Evolutionary conservation across 805 yeast species (phyloP).

Genomic region (Zygoascus ofunaensis): DNA sequence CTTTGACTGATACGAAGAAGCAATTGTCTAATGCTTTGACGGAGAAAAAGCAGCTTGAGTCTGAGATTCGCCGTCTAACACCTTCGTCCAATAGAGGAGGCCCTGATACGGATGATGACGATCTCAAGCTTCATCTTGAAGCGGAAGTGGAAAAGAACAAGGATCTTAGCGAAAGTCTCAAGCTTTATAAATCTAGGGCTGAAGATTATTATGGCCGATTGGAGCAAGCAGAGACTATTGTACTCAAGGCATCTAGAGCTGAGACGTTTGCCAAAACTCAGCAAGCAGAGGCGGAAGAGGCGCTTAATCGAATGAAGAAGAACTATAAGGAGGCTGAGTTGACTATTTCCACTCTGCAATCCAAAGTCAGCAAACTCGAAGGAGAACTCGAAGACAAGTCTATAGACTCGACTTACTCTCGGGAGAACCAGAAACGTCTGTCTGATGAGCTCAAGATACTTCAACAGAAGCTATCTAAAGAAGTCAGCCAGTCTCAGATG

Average conservation of each 20-base stretch:
- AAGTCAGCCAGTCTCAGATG: conserved; percentile 58
- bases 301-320: conserved; percentile 45
- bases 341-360: conserved; percentile 43
- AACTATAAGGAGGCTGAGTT: conserved; percentile 42
- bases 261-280: conserved; percentile 49
- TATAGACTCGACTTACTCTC: conserved; percentile 43
- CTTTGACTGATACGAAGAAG: conserved; percentile 18
- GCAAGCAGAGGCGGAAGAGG: conserved; percentile 40
- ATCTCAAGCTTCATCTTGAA: conserved; percentile 48
- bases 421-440: conserved; percentile 40
- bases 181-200: conserved; percentile 59
- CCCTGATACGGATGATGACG: conserved; percentile 17
- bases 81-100: conserved; percentile 1
- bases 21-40: conserved; percentile 16
- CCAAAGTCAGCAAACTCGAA: conserved; percentile 43
- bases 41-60: conserved; percentile 11
- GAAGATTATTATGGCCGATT: conserved; percentile 65
- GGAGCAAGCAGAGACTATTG: conserved; percentile 70
- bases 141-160: conserved; percentile 46
- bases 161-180: conserved; percentile 46
- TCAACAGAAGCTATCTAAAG: conserved; percentile 47
- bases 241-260: conserved; percentile 51
- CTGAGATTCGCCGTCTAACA: background rate
- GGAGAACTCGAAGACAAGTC: conserved; percentile 48
- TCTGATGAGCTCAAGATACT: conserved; percentile 51